These are phyloP conservation scores for Tetracladium marchalianum DNA, from an alignment of 495 filamentous ascomycete species.

Conservation along the genomic window DNA sequence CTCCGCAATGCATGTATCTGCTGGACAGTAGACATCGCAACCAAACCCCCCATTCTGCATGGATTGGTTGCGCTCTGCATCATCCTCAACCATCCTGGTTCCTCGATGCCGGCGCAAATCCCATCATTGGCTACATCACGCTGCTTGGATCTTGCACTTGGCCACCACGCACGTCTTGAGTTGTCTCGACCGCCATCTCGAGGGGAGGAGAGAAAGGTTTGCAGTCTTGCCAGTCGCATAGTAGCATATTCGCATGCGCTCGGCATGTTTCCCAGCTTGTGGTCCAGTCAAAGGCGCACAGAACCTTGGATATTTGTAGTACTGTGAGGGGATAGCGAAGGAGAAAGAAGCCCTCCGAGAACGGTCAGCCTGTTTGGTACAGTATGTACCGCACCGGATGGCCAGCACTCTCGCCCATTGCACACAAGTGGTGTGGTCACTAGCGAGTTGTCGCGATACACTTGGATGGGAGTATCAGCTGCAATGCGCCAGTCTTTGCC, in stretches of 20 bases:
- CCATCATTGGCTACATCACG: slow-evolving; percentile 16
- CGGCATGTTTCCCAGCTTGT: slow-evolving; percentile 9
- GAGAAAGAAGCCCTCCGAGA: slow-evolving; percentile 7
- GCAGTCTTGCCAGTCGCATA: neutral
- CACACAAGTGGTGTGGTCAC: too few relatives aligned
- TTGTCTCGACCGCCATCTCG: slow-evolving; percentile 16
- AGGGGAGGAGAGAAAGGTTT: neutral
- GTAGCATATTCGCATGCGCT: slow-evolving; percentile 10
- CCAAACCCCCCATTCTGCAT: too few relatives aligned
- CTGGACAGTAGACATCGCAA: too few relatives aligned
- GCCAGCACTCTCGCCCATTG: too few relatives aligned
- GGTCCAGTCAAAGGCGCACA: slow-evolving; percentile 7
- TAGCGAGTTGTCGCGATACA: too few relatives aligned
- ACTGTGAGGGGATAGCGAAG: slow-evolving; percentile 8
- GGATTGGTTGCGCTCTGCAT: slow-evolving; percentile 8
- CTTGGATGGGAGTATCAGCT: too few relatives aligned
- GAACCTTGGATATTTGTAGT: slow-evolving; percentile 1
- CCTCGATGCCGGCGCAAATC: slow-evolving; percentile 16
- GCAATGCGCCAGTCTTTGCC: too few relatives aligned
- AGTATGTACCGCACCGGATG: too few relatives aligned
- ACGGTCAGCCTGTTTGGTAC: slow-evolving; percentile 3
- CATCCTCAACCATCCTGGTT: slow-evolving; percentile 16
- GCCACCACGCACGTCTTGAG: slow-evolving; percentile 12
- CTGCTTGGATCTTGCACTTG: slow-evolving; percentile 17
- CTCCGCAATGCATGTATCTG: too few relatives aligned